These are phyloP conservation scores for Ophiostoma australiae DNA, from an alignment of 2,329 filamentous ascomycete genomes.

Conservation along the genomic window DNA sequence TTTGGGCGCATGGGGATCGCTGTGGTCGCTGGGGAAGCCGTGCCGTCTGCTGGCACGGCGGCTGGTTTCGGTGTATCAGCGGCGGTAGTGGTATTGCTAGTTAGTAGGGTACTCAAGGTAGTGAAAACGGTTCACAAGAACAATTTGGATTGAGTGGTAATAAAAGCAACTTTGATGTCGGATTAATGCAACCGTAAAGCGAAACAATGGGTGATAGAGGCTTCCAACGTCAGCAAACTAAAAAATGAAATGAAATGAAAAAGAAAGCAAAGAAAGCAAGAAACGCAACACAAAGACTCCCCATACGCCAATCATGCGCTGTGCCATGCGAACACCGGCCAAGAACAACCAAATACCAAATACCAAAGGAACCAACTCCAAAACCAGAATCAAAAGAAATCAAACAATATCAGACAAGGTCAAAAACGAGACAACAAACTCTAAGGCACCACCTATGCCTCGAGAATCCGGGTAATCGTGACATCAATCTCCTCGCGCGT, in stretches of 20 bases:
- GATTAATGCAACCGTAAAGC: neutral
- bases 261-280: neutral
- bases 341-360: neutral
- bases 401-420: neutral
- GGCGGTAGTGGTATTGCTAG: neutral
- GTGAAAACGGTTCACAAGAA: neutral
- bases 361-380: neutral
- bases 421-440: neutral
- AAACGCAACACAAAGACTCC: neutral
- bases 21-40: conserved; percentile 41
- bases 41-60: conserved; percentile 21
- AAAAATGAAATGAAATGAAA: neutral
- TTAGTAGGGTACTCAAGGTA: neutral
- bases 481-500: conserved; percentile 58
- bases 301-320: conserved; percentile 2
- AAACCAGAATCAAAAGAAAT: neutral
- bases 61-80: conserved; percentile 10
- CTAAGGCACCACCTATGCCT: conserved; percentile 15
- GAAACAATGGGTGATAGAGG: neutral
- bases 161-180: neutral
- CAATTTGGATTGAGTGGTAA: neutral
- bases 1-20: conserved; percentile 46
- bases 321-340: conserved; percentile 19
- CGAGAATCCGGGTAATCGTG: conserved; percentile 53
- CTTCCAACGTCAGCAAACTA: neutral